These are phyloP conservation scores for Trichomonas vaginalis DNA, from an alignment of 208 protist genomes.

Conservation along the genomic window DNA sequence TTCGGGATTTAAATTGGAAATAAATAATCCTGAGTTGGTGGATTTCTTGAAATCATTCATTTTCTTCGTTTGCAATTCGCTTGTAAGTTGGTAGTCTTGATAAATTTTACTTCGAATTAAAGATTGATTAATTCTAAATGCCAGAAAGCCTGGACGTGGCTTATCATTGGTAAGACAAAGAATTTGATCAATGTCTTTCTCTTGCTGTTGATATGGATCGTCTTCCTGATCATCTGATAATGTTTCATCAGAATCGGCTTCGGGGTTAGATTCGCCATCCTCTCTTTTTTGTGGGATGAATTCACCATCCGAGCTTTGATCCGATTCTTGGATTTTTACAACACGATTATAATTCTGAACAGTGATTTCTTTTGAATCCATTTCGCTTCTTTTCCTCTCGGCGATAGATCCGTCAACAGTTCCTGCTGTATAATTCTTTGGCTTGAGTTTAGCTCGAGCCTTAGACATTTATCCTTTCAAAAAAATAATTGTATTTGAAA, in stretches of 20 bases:
- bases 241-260: not conserved
- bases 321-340: not conserved
- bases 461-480: too few relatives aligned
- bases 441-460: too few relatives aligned
- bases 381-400: not conserved
- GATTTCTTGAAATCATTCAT: not conserved
- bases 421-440: not conserved
- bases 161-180: not conserved
- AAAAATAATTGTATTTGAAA: too few relatives aligned
- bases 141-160: not conserved
- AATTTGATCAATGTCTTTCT: not conserved
- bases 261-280: not conserved
- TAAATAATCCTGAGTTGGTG: not conserved
- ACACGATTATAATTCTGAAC: not conserved
- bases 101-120: not conserved
- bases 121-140: not conserved
- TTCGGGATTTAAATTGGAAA: not conserved
- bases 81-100: not conserved
- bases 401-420: not conserved
- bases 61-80: not conserved
- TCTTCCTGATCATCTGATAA: not conserved
- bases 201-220: not conserved
- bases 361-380: not conserved
- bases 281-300: not conserved
- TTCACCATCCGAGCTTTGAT: not conserved